A percentile compares a stretch with the other conserved stretches of the same genome.
Conservation (phyloP, 768 basidiomycete species). For the Termitomyces heimii region DNA sequence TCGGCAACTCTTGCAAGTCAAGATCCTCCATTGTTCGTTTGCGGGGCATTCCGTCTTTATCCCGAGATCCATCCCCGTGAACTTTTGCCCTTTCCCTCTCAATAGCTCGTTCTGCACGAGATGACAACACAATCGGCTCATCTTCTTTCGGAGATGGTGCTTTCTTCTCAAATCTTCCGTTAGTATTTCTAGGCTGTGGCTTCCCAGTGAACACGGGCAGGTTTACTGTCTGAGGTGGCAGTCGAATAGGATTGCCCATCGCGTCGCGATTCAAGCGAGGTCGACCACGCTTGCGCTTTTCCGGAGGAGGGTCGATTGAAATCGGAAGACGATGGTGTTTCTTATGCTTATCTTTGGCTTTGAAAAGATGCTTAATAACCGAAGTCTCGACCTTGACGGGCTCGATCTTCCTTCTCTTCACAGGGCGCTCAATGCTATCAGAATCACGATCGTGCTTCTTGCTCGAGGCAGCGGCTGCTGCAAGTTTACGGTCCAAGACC, state of each 20-base stretch:
- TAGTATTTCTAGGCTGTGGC: conserved; percentile 52
- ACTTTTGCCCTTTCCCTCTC: conserved; percentile 32
- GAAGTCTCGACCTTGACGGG: conserved; percentile 23
- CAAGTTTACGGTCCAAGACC: conserved; percentile 50
- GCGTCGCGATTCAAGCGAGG: conserved; percentile 28
- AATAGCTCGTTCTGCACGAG: conserved; percentile 33
- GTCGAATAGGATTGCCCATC: conserved; percentile 13
- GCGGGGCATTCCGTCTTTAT: conserved; percentile 10
- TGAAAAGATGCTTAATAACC: conserved; percentile 8
- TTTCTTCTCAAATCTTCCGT: conserved; percentile 68
- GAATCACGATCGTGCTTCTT: conserved; percentile 25
- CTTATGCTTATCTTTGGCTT: conserved; percentile 6
- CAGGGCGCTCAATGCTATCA: conserved; percentile 30
- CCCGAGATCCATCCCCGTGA: conserved; percentile 16
- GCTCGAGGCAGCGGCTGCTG: conserved; percentile 25
- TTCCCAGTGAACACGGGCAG: conserved; percentile 12
- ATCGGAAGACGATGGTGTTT: conserved; percentile 13
- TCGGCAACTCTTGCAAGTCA: conserved; percentile 26
- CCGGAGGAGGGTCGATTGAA: conserved; percentile 6
- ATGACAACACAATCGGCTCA: conserved; percentile 11
- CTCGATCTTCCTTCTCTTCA: conserved; percentile 48
- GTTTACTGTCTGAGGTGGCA: conserved; percentile 17
- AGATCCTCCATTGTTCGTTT: conserved; percentile 27
- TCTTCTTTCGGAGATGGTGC: conserved; percentile 33
- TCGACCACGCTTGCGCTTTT: conserved; percentile 36